phyloP scores from a whole-genome alignment of 2,329 filamentous ascomycete species.

The Pyricularia pennisetigena region DNA sequence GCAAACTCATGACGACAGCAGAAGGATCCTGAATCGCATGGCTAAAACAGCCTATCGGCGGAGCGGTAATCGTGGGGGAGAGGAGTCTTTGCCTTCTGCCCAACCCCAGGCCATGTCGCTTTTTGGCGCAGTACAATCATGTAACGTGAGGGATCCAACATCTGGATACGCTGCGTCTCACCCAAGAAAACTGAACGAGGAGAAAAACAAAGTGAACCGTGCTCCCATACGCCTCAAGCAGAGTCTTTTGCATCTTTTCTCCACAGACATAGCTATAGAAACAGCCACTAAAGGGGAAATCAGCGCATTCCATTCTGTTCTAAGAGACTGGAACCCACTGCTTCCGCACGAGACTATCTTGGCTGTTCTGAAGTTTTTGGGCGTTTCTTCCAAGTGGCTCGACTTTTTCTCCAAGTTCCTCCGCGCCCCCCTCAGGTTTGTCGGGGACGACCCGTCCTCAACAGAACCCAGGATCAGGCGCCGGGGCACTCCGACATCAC shows the following conservation, averaged over 20 bases:
- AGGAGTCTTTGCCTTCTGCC: no score
- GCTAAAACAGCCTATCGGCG: no score
- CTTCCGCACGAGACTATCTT: constrained; percentile 48
- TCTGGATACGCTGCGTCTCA: no score
- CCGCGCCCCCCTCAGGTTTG: constrained; percentile 47
- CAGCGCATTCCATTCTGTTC: constrained; percentile 35
- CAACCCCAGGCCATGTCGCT: no score
- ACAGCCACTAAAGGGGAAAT: constrained; percentile 33
- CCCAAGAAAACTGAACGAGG: no score
- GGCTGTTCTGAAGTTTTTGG: constrained; percentile 47
- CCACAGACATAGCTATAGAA: constrained; percentile 35
- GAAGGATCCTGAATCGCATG: no score
- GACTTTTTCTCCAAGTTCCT: constrained; percentile 50
- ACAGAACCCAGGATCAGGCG: constrained; percentile 39
- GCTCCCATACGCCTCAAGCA: constrained; percentile 34
- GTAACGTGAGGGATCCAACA: neutral
- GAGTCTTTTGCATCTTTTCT: constrained; percentile 33
- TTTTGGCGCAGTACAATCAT: neutral
- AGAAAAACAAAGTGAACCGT: constrained; percentile 9
- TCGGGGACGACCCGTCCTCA: constrained; percentile 32
- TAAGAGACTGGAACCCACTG: constrained; percentile 30
- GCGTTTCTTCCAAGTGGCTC: constrained; percentile 45
- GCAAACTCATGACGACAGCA: neutral
- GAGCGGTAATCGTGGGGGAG: no score
- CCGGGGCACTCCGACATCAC: constrained; percentile 45